Evolutionary conservation across 2,329 filamentous ascomycete species (phyloP), one percentile per base, ranked within the genome.

Genomic region (Clarireedia monteithiana): DNA sequence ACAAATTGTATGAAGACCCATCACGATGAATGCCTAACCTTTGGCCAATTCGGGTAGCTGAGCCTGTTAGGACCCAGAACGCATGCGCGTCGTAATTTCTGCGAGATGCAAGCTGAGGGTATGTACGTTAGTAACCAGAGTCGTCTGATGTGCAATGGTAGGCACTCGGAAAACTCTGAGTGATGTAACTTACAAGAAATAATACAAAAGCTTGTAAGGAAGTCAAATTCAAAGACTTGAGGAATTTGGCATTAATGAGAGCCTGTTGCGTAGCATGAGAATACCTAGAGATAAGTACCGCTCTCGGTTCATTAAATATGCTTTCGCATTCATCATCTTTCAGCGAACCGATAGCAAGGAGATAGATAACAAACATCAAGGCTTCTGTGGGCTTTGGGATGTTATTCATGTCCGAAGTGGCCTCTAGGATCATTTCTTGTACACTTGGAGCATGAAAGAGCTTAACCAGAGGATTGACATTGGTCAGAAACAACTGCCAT

Each of bases 401-500:
- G 27, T 59, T 58, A 30, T 75, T 71, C 6, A 83, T 67, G 56
- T 82, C 75, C 10, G 78, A 76, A 36, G 78, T 78, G 9, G 62
- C 83, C 59, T 84, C 80, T 50, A 88, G 79, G 45, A 89, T 79
- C 51, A 77, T 78, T 24, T 72, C 74, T 66, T 89, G 85, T 0
- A 88, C 71, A 1, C 78, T 86, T 0, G 84, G 83, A 0, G 81
- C 79, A 66, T 89, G 85, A 0, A 82, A 84, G 57, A 88, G 74
- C 64, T 88, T 88, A 42, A 88, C 73, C 15, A 89, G 68, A 0
- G 85, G 84, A 62, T 89, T 83, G 61, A 88, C 81, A 64, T 87
- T 87, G 58, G 81, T 79, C 42, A 88, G 75, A 65, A 86, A 89
- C 14, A 82, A 77, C 67, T 88, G 84, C 85, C 86, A 89, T 26